Base-by-base conservation (phyloP, 1,139 yeast species). In the Meyerozyma smithsonii region DNA sequence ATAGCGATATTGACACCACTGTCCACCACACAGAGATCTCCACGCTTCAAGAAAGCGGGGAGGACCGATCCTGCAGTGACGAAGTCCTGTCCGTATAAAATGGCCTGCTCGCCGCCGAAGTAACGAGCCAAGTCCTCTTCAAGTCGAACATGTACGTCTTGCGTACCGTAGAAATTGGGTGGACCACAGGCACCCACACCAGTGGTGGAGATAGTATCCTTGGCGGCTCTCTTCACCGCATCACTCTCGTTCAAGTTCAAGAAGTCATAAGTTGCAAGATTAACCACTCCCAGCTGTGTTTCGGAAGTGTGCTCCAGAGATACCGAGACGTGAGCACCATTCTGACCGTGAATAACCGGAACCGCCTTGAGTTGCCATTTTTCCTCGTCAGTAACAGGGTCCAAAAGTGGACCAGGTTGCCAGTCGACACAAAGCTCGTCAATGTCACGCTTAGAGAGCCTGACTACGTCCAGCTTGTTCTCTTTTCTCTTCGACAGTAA, bases 181-280 rank as follows among this genome's bases (percentile, higher is more conserved):
- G 99, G 97, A 21, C 97, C 97, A 69, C 99, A 92, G 1, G 97
- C 94, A 47, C 99, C 98, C 38, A 92, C 97, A 55, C 99, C 99
- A 42, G 85, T 80, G 42, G 72, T 70, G 36, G 71, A 69, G 45
- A 92, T 81, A 23, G 80, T 74, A 21, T 66, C 59, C 42, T 75
- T 71, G 4, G 92, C 89, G 14, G 71, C 75, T n/a, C 69, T 61
- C 43, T 68, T 69, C 30, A 89, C 69, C 14, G 48, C 58, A 14
- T 64, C 61, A 50, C 74, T 66, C 35, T 63, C 62, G 39, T 79
- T 74, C 56, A 85, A 66, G 51, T 77, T 74, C 51, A 88, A 69
- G 47, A 77, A 82, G 59, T 84, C 88, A 44, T 68, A 62, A 1
- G 84, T 70, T 3, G 85, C 74, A 54, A 89, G 69, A 56, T 88